Evolutionary conservation across 495 filamentous ascomycete genomes (phyloP).

Genomic region (Rostrohypoxylon terebratum): DNA sequence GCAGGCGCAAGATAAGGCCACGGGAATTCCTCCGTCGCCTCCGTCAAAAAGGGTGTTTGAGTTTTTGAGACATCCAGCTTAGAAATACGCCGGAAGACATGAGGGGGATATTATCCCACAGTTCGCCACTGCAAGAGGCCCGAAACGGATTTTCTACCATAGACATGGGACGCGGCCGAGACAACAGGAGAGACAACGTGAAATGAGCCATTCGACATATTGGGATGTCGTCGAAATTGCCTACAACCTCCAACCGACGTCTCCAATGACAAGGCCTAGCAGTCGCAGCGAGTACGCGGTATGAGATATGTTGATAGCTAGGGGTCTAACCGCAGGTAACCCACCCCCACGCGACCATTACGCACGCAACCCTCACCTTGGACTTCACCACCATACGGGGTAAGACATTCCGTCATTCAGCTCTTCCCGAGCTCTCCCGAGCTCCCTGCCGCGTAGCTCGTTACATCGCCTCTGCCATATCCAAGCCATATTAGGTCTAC

Average conservation of each 20-base stretch:
- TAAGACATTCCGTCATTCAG: slow-evolving; percentile 20
- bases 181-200: slow-evolving; percentile 1
- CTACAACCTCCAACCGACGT: slow-evolving; percentile 12
- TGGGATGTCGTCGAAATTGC: slow-evolving; percentile 3
- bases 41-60: slow-evolving; percentile 19
- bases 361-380: slow-evolving; percentile 15
- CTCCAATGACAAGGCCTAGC: slow-evolving; percentile 11
- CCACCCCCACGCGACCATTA: slow-evolving; percentile 33
- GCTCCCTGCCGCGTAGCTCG: not conserved
- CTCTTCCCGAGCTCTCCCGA: slow-evolving; percentile 4
- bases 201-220: slow-evolving; percentile 7
- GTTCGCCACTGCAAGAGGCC: slow-evolving; percentile 13
- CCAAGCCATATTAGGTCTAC: not conserved
- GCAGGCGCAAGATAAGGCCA: slow-evolving; percentile 34
- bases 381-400: slow-evolving; percentile 12
- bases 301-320: not conserved
- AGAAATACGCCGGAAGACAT: not conserved
- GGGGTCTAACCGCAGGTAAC: slow-evolving; percentile 18
- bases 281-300: not conserved
- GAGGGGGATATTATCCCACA: not conserved
- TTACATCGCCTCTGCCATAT: slow-evolving; percentile 5
- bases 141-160: slow-evolving; percentile 1
- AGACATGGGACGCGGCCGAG: slow-evolving; percentile 17
- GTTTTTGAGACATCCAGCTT: slow-evolving; percentile 22
- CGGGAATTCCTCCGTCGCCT: slow-evolving; percentile 14